Conservation (phyloP, 192 early-diverging fungal species). For the Backusella australiensis region DNA sequence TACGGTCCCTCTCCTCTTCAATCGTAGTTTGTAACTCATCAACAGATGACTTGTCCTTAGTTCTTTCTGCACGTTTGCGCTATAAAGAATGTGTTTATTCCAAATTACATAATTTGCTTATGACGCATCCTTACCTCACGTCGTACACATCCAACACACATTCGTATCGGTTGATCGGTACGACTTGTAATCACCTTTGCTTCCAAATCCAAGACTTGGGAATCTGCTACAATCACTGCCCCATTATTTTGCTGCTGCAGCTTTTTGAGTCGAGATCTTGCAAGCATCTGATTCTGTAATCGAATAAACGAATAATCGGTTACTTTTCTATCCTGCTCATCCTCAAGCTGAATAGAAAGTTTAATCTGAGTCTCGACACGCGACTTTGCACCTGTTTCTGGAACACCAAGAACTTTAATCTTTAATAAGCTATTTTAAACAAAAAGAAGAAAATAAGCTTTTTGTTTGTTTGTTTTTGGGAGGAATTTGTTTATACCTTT, state of each 20-base stretch:
- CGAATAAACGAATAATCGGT: conserved; percentile 79
- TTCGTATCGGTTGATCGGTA: conserved; percentile 67
- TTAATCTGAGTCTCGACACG: conserved; percentile 96
- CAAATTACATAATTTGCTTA: not conserved
- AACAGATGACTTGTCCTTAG: conserved; percentile 50
- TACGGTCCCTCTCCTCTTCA: conserved; percentile 60
- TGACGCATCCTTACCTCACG: conserved; percentile 56
- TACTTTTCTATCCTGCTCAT: conserved; percentile 65
- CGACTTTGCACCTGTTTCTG: conserved; percentile 69
- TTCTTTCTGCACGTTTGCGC: conserved; percentile 67
- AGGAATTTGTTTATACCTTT: not conserved
- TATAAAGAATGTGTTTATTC: not conserved
- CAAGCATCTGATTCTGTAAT: conserved; percentile 81
- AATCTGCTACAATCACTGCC: conserved; percentile 39
- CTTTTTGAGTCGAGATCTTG: conserved; percentile 67
- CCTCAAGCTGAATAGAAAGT: conserved; percentile 81
- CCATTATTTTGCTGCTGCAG: conserved; percentile 31
- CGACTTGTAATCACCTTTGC: conserved; percentile 84
- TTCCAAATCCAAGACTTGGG: conserved; percentile 68
- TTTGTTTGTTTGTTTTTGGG: not conserved
- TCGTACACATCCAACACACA: conserved; percentile 81
- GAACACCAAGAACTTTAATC: conserved; percentile 38
- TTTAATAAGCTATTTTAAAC: not conserved
- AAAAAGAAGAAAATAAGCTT: not conserved
- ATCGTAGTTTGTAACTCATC: conserved; percentile 16